Percentiles rank a stretch among this genome's conserved stretches.
phyloP scores from a whole-genome alignment of 73 alveolate genomes.

The Tetrahymena thermophila region DNA sequence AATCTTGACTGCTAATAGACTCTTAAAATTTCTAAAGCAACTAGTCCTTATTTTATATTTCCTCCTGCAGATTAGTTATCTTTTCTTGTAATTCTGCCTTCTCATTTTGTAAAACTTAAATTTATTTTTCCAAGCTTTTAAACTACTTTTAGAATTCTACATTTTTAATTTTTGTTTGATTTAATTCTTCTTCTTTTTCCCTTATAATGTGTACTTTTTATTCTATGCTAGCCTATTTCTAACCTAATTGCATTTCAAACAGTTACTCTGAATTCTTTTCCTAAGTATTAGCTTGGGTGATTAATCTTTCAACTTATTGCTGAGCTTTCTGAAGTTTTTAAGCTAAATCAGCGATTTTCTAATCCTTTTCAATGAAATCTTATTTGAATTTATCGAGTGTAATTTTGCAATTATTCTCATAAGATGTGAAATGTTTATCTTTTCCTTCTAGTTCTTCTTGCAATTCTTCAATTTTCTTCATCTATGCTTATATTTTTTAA shows the following conservation, averaged over 20 bases:
- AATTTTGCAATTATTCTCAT: not conserved
- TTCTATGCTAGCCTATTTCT: not conserved
- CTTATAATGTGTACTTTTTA: not conserved
- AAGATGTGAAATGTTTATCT: not conserved
- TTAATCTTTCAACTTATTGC: not conserved
- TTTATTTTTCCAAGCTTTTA: not conserved
- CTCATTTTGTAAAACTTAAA: not conserved
- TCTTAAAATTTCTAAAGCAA: not conserved
- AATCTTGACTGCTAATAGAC: not conserved
- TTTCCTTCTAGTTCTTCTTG: not conserved
- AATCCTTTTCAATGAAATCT: not conserved
- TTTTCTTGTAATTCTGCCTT: not conserved
- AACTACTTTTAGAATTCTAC: not conserved
- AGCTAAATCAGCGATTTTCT: not conserved
- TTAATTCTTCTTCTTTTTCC: not conserved
- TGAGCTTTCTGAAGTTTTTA: not conserved
- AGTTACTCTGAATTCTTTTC: not conserved
- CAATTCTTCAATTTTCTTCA: not conserved
- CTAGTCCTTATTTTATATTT: not conserved
- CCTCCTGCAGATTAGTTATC: not conserved
- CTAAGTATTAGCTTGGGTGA: not conserved
- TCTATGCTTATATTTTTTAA: not conserved
- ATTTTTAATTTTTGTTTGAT: not conserved
- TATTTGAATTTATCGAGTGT: not conserved
- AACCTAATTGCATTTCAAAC: not conserved